Base-by-base conservation (phyloP, 208 protist species). In the Borovskyia barvae region DNA sequence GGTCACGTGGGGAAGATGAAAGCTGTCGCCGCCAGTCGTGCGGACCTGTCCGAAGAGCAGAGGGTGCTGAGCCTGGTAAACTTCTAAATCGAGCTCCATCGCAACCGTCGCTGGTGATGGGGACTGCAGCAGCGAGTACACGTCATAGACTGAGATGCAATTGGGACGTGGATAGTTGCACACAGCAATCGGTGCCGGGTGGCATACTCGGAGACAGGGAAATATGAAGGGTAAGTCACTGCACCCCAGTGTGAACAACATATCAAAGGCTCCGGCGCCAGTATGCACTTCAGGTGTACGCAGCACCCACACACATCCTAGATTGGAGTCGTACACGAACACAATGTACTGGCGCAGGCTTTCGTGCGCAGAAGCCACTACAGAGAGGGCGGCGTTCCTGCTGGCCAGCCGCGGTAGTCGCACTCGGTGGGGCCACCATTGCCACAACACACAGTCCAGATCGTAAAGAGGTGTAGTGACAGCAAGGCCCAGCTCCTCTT, bases 341-440 rank as follows among this genome's bases (percentile, higher is more conserved):
- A 93, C 26, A 6, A 61, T 43, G 49, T 89, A 74, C 11, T 35
- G 20, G 7, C 35, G 12, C 19, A 69, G 36, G 11, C 48, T 12
- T 1, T 28, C 26, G 42, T 78, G 75, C 41, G 80, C 71, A 4
- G 81, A 83, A 20, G 80, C 61, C 17, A 77, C 76, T 2, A 87
- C 45, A 15, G 67, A 80, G 9, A 93, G 62, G 28, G 68, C 66
- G 20, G 79, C 51, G n/a, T 66, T 74, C 51, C 68, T 80, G 14
- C 32, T 26, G n/a, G 61, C 35, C 4, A 88, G 66, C 8, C 58
- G 53, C 9, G 76, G 73, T 2, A 93, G 24, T 6, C 69, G 61
- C 26, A 90, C 29, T 6, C 75, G 68, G 17, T 88, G 80, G 15
- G 82, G 87, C 58, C 77, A 82, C 86, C 86, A 90, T 15, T 73